These are phyloP conservation scores for Mycosphaerella sp. DNA, from an alignment of 2,329 filamentous ascomycete genomes.

Conservation along the genomic window DNA sequence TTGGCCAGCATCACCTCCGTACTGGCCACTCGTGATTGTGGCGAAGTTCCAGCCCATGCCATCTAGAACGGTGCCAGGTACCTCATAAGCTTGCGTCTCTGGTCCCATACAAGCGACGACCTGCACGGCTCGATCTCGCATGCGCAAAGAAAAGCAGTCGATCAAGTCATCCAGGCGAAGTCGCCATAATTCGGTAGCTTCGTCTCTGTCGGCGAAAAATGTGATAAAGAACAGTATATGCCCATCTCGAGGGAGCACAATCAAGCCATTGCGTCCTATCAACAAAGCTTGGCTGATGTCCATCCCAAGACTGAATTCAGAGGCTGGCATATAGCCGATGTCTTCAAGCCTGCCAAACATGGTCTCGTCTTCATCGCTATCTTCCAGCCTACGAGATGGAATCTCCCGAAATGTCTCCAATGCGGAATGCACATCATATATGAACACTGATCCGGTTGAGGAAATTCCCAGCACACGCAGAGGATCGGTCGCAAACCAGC, in stretches of 20 bases:
- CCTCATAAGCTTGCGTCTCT: slow-evolving; percentile 16
- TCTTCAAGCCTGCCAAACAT: slow-evolving; percentile 23
- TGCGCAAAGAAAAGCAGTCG: slow-evolving; percentile 19
- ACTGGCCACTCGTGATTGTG: not conserved
- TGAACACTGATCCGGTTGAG: slow-evolving; percentile 7
- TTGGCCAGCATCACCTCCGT: not conserved
- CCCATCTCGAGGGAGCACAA: slow-evolving; percentile 20
- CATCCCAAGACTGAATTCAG: slow-evolving; percentile 9
- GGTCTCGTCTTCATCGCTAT: slow-evolving; percentile 17
- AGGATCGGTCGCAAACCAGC: slow-evolving; percentile 13
- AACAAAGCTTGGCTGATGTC: slow-evolving; percentile 14
- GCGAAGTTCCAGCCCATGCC: slow-evolving; percentile 20
- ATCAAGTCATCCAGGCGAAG: slow-evolving; percentile 16
- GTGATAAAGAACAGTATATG: slow-evolving; percentile 22
- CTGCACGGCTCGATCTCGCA: slow-evolving; percentile 8
- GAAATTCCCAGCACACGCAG: slow-evolving; percentile 12
- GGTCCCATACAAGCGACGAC: slow-evolving; percentile 13
- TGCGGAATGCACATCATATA: slow-evolving; percentile 12
- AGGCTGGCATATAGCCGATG: slow-evolving; percentile 12
- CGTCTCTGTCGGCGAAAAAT: slow-evolving; percentile 16
- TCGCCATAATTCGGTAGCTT: slow-evolving; percentile 20
- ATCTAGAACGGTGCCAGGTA: slow-evolving; percentile 19
- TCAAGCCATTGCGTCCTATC: slow-evolving; percentile 25
- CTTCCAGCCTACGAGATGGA: not conserved
- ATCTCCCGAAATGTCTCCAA: slow-evolving; percentile 6